Percentiles rank a stretch among this genome's conserved stretches.
phyloP scores from a whole-genome alignment of 1,284 basidiomycete genomes.

The Peniophora sp. region DNA sequence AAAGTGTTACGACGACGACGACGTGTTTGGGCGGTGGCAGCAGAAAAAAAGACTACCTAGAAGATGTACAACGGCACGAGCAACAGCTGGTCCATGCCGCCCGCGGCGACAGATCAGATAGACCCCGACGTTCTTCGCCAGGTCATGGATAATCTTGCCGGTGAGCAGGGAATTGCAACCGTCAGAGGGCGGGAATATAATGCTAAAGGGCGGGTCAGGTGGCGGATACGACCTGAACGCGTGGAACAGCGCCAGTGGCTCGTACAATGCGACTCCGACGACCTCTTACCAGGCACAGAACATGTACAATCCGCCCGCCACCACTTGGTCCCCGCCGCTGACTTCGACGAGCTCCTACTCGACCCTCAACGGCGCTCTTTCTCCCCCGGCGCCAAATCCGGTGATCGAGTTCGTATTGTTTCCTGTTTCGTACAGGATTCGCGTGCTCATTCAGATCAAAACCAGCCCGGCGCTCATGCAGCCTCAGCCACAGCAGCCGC shows the following conservation, averaged over 20 bases:
- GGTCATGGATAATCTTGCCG: no score
- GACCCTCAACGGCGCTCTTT: slow-evolving; percentile 63
- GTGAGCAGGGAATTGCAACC: no score
- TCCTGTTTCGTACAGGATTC: neutral
- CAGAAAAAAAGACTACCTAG: no score
- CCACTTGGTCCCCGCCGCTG: slow-evolving; percentile 36
- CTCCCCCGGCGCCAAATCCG: slow-evolving; percentile 35
- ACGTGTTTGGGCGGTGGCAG: no score
- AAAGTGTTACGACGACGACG: no score
- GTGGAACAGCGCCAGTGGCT: neutral
- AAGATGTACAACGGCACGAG: no score
- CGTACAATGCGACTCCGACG: neutral
- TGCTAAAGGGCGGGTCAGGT: no score
- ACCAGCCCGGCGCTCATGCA: slow-evolving; percentile 43
- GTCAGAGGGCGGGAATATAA: no score
- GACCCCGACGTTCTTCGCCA: no score
- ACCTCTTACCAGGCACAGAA: neutral
- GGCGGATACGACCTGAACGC: neutral
- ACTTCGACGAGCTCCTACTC: slow-evolving; percentile 65
- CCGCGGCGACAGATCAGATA: no score
- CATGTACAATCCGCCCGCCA: slow-evolving; percentile 38
- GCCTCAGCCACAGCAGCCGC: slow-evolving; percentile 13
- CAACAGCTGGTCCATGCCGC: no score
- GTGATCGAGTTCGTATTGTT: slow-evolving; percentile 46
- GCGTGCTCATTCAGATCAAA: slow-evolving; percentile 5